Percentiles rank a stretch among this genome's conserved stretches.
phyloP scores from a whole-genome alignment of 176 grass and related monocot genomes.

The Cenchrus americanus region DNA sequence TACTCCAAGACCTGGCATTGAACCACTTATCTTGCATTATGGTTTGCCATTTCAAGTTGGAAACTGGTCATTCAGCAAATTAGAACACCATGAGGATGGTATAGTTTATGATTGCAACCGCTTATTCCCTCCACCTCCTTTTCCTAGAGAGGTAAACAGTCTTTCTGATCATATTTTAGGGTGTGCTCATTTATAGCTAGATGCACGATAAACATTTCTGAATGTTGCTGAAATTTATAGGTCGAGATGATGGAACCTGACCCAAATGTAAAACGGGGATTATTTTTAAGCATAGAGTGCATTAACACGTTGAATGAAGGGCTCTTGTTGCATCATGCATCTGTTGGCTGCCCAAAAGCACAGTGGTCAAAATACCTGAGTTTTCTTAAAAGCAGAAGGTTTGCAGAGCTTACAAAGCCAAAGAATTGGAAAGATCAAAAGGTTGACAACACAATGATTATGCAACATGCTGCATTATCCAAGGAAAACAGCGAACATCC shows the following conservation, averaged over 20 bases:
- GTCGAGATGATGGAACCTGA: constrained; percentile 85
- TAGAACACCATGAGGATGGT: constrained; percentile 89
- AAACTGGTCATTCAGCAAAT: constrained; percentile 96
- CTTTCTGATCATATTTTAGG: constrained; percentile 22
- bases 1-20: constrained; percentile 72
- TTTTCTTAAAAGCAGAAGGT: constrained; percentile 91
- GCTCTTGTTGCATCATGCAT: constrained; percentile 82
- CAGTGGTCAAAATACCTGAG: constrained; percentile 93
- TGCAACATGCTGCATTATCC: constrained; percentile 40
- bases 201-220: neutral
- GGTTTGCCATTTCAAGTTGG: constrained; percentile 93
- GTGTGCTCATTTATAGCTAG: constrained; percentile 2
- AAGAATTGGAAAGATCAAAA: constrained; percentile 61
- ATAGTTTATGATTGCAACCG: constrained; percentile 94
- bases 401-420: constrained; percentile 84
- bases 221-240: constrained; percentile 49
- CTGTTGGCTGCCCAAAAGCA: constrained; percentile 76
- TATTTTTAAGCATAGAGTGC: constrained; percentile 93
- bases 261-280: constrained; percentile 66
- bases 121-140: constrained; percentile 81
- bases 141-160: constrained; percentile 79
- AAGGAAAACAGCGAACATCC: constrained; percentile 48
- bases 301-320: constrained; percentile 98
- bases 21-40: constrained; percentile 95
- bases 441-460: constrained; percentile 36